phyloP scores from a whole-genome alignment of 202 grass and related monocot species.

The Zizania palustris region DNA sequence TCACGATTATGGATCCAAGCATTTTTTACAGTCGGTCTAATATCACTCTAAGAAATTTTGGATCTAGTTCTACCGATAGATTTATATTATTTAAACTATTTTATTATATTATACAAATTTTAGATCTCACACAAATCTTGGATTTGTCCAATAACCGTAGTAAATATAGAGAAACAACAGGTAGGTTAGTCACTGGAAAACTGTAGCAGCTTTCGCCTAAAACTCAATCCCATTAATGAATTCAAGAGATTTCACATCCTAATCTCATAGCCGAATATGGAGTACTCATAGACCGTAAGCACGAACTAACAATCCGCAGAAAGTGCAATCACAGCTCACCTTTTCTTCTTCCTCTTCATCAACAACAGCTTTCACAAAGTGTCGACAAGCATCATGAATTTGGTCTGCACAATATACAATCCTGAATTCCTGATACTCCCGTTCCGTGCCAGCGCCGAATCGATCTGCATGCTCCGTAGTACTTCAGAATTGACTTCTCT shows the following conservation, averaged over 20 bases:
- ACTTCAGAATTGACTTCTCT: conserved; percentile 30
- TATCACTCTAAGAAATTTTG: too few relatives aligned
- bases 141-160: not conserved
- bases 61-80: too few relatives aligned
- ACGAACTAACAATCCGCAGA: not conserved
- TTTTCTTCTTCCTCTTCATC: not conserved
- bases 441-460: conserved; percentile 41
- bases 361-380: not conserved
- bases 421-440: not conserved
- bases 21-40: too few relatives aligned
- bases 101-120: too few relatives aligned
- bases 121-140: too few relatives aligned
- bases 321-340: not conserved
- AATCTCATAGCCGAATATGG: not conserved
- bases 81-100: too few relatives aligned
- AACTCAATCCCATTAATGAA: not conserved
- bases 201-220: not conserved
- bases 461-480: conserved; percentile 1
- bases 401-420: not conserved
- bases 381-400: not conserved
- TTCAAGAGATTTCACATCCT: not conserved
- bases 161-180: not conserved
- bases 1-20: too few relatives aligned
- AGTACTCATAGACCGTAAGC: not conserved
- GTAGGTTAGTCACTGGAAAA: not conserved